Evolutionary conservation across 331 rosid species (phyloP), one percentile per base, ranked within the genome.

Genomic region (Pyrus hybrid): DNA sequence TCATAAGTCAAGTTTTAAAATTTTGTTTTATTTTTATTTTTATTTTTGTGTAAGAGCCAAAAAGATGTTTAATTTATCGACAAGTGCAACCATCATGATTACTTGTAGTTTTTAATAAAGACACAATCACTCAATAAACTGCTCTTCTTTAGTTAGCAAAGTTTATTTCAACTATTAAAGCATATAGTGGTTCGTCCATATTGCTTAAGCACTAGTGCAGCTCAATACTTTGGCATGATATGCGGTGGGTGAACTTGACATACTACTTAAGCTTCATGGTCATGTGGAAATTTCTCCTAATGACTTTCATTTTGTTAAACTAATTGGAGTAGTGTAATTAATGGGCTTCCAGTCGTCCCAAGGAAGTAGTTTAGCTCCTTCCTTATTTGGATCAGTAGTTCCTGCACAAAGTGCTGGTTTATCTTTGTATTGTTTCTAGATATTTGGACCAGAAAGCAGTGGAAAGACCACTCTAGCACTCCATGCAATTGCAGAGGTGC

Each of bases 391-490:
- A 51, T 60, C 9, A 20, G 43, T 45, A 32, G 8, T 56, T 49
- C 51, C 70, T 63, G 63, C 23, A 57, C n/a, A 30, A 75, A 35
- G 30, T 53, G 30, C 66, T 73, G 76, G 77, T 35, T 26, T 71
- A 37, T 75, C 54, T 68, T 74, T 75, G 33, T 72, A 32, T 74
- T 71, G 23, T 73, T 80, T 82, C 49, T 79, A 94, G 99, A 94
- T 94, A 82, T 94, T 72, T 84, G 99, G 97, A 74, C 99, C 96
- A 63, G 99, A 94, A 84, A 94, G 99, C 86, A 90, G 99, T 86
- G 97, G 99, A 73, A 94, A 94, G 86, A 94, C 99, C 77, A 94
- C 99, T 79, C 65, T 94, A 70, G 99, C 99, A 65, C 94, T 94
- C 78, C 99, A 94, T 84, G 99, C 97, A 70, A 94, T 94, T 72